phyloP scores from a whole-genome alignment of 148 eudicot species.

The Suaeda aralocaspica region DNA sequence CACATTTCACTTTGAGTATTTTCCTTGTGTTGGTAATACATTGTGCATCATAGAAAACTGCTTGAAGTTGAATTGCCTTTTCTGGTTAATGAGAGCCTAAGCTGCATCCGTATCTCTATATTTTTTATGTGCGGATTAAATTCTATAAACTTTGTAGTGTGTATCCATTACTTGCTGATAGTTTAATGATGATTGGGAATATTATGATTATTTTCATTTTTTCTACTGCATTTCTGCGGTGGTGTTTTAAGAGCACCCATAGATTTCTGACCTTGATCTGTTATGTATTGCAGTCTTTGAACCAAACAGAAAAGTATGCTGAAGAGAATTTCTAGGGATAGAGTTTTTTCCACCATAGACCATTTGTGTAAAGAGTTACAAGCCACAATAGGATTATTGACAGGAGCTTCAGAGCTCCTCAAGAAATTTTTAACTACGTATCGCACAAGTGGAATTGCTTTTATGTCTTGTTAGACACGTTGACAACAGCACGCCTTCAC shows the following conservation, averaged over 20 bases:
- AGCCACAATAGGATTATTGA: conserved; percentile 42
- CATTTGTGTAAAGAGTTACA: conserved; percentile 46
- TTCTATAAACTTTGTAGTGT: background rate
- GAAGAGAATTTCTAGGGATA: conserved; percentile 44
- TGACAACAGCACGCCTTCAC: conserved; percentile 33
- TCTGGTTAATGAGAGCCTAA: background rate
- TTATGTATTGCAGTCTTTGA: conserved; percentile 39
- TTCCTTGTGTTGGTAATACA: background rate
- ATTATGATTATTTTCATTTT: background rate
- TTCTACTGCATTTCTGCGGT: background rate
- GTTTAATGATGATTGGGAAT: background rate
- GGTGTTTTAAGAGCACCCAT: background rate
- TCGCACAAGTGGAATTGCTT: conserved; percentile 70
- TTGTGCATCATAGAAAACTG: background rate
- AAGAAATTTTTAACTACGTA: conserved; percentile 51
- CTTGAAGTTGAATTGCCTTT: background rate
- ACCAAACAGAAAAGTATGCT: conserved; percentile 26
- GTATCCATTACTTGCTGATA: background rate
- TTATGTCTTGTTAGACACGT: conserved; percentile 47
- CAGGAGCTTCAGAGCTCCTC: conserved; percentile 46
- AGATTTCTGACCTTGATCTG: conserved; percentile 11
- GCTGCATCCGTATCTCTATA: background rate
- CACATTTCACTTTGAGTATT: background rate
- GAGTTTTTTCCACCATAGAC: conserved; percentile 47
- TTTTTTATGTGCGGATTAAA: background rate